These are phyloP conservation scores for Pythium angustatum DNA, from an alignment of 352 stramenopile species.

Conservation along the genomic window DNA sequence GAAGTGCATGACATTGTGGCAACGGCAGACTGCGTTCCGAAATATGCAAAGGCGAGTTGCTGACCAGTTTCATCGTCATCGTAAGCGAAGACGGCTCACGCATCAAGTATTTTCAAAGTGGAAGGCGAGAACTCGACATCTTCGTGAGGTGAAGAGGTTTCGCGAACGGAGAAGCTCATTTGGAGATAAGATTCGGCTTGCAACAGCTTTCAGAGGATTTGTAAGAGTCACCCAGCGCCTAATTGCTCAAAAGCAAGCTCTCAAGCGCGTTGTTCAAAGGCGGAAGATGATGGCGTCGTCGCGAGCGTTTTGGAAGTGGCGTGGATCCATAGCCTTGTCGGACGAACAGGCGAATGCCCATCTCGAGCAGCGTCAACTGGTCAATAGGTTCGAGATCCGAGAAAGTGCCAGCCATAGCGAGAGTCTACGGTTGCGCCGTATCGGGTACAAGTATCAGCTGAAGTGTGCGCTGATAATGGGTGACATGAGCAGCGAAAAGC, in stretches of 20 bases:
- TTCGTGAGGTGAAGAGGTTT: not conserved
- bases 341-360: slow-evolving; percentile 4
- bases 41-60: slow-evolving; percentile 11
- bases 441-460: slow-evolving; percentile 37
- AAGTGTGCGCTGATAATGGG: slow-evolving; percentile 35
- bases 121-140: not conserved
- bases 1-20: slow-evolving; percentile 24
- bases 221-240: not conserved
- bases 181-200: not conserved
- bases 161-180: not conserved
- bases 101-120: not conserved
- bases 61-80: not conserved
- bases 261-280: not conserved
- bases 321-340: not conserved
- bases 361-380: slow-evolving; percentile 27
- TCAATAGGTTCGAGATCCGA: slow-evolving; percentile 24
- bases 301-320: slow-evolving; percentile 10
- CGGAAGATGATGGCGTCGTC: not conserved
- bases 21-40: slow-evolving; percentile 12
- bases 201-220: not conserved
- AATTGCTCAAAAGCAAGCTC: not conserved
- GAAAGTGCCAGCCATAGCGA: slow-evolving; percentile 21
- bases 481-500: slow-evolving; percentile 24
- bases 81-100: not conserved
- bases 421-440: slow-evolving; percentile 18